Conservation (phyloP, 2,329 filamentous ascomycete species). For the Pestalotiopsis sp. region DNA sequence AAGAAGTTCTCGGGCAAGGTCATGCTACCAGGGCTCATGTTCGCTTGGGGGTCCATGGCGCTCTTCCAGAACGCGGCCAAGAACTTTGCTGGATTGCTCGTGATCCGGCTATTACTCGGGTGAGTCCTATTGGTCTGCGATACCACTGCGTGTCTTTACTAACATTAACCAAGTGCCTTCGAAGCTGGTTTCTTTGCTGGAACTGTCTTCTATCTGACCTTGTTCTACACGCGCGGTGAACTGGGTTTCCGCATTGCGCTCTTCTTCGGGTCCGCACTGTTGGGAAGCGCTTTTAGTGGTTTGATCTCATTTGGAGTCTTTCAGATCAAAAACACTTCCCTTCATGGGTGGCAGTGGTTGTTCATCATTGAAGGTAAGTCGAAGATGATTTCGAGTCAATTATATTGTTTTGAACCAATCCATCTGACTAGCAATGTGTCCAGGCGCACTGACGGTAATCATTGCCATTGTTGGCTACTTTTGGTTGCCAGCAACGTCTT, state of each 20-base stretch:
- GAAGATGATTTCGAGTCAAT: not conserved
- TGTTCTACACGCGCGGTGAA: constrained; percentile 21
- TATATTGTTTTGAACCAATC: not conserved
- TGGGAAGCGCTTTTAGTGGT: constrained; percentile 26
- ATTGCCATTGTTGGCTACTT: constrained; percentile 5
- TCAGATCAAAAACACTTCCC: constrained; percentile 11
- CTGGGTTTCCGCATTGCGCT: constrained; percentile 22
- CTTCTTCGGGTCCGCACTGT: constrained; percentile 15
- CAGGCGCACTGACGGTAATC: constrained; percentile 4
- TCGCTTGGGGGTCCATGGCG: constrained; percentile 50
- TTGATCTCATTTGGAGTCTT: constrained; percentile 30
- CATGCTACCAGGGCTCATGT: constrained; percentile 45
- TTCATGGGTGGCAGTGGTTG: constrained; percentile 16
- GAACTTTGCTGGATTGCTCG: constrained; percentile 50
- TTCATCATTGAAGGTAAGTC: constrained; percentile 29
- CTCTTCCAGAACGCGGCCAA: constrained; percentile 50
- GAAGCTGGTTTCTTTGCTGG: constrained; percentile 60
- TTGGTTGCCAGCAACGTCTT: constrained; percentile 37
- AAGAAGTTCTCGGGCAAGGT: constrained; percentile 38
- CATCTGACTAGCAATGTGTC: not conserved
- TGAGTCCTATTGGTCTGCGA: constrained; percentile 15
- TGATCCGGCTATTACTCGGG: constrained; percentile 51
- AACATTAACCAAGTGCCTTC: constrained; percentile 19
- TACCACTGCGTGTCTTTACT: not conserved
- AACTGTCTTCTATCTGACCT: constrained; percentile 51